A percentile compares a stretch with the other conserved stretches of the same genome.
Conservation (phyloP, 371 early-diverging fungal genomes). For the Syncephalastrum racemosum region DNA sequence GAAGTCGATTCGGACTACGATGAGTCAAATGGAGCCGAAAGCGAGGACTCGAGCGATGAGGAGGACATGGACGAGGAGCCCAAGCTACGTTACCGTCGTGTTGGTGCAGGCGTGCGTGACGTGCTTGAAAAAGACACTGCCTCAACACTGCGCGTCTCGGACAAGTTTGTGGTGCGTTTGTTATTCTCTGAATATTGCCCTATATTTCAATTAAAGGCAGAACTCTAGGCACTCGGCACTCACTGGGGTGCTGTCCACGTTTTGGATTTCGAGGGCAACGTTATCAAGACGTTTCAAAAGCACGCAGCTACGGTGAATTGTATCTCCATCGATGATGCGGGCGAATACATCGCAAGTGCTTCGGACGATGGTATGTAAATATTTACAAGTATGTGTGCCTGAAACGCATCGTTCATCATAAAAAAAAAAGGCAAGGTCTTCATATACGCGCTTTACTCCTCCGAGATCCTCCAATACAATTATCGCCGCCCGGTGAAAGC, state of each 20-base stretch:
- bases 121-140: slow-evolving; percentile 87
- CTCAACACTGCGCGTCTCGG: slow-evolving; percentile 72
- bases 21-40: slow-evolving; percentile 33
- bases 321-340: slow-evolving; percentile 80
- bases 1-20: slow-evolving; percentile 24
- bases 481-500: slow-evolving; percentile 88
- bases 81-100: slow-evolving; percentile 83
- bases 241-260: slow-evolving; percentile 92
- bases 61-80: slow-evolving; percentile 84
- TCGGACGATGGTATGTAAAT: slow-evolving; percentile 83
- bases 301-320: slow-evolving; percentile 85
- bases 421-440: slow-evolving; percentile 71
- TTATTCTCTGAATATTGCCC: not conserved
- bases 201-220: not conserved
- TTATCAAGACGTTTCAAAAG: slow-evolving; percentile 73
- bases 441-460: slow-evolving; percentile 70
- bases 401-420: not conserved
- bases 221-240: slow-evolving; percentile 84
- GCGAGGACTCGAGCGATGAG: slow-evolving; percentile 51
- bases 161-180: slow-evolving; percentile 76
- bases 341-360: slow-evolving; percentile 89
- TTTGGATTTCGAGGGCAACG: slow-evolving; percentile 90
- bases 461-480: slow-evolving; percentile 63
- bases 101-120: slow-evolving; percentile 72
- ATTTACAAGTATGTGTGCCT: not conserved